Evolutionary conservation across 331 rosid genomes (phyloP).

Genomic region (Arachis monticola): DNA sequence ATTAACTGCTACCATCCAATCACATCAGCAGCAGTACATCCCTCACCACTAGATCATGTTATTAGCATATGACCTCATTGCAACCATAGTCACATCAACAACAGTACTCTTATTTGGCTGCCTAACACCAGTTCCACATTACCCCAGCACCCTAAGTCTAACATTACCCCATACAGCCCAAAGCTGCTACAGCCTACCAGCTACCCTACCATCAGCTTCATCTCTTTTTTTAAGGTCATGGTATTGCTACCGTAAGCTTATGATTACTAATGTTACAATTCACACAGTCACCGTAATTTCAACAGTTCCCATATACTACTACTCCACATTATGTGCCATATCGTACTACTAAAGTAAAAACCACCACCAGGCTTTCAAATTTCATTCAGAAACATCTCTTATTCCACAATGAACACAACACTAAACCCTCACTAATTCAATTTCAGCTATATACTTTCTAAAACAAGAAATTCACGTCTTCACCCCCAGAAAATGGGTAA

Average conservation of each 20-base stretch:
- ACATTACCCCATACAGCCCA: neutral
- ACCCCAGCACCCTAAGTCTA: constrained; percentile 1
- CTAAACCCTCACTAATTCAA: constrained; percentile 31
- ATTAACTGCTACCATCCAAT: constrained; percentile 11
- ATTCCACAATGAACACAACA: constrained; percentile 3
- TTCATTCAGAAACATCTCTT: neutral
- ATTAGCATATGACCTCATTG: neutral
- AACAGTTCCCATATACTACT: neutral
- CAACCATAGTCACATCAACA: neutral
- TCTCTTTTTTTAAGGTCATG: no score
- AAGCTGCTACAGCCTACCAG: constrained; percentile 4
- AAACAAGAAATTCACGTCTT: neutral
- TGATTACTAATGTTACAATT: neutral
- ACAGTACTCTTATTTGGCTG: neutral
- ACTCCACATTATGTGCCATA: neutral
- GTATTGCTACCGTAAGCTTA: neutral
- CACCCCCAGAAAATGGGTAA: neutral
- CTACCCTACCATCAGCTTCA: constrained; percentile 9
- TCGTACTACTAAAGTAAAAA: constrained; percentile 11
- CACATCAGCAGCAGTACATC: constrained; percentile 7
- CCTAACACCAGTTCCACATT: constrained; percentile 29
- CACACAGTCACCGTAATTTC: constrained; percentile 1
- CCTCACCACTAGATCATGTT: neutral
- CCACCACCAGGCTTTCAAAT: neutral
- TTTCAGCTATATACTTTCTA: neutral